Conservation (phyloP, 2,329 filamentous ascomycete genomes). For the Fusarium mexicanum region DNA sequence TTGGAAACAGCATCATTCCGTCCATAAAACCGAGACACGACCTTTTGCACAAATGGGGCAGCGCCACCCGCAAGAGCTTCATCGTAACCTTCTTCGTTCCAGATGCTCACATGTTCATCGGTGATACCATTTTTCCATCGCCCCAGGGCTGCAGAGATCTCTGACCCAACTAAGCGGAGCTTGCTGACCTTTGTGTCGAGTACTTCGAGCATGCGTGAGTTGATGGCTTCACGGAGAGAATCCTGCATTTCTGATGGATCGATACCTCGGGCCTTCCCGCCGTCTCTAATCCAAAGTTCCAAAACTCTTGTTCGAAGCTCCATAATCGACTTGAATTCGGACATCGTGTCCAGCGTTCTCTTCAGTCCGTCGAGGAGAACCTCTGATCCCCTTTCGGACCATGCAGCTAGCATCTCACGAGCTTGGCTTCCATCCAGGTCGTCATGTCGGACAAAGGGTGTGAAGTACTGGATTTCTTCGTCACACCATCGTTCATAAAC, state of each 20-base stretch:
- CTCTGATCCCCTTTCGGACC: constrained; percentile 70
- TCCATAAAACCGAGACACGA: constrained; percentile 77
- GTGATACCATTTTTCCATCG: constrained; percentile 67
- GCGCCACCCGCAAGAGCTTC: constrained; percentile 74
- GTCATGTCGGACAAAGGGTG: constrained; percentile 85
- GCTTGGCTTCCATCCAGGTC: constrained; percentile 72
- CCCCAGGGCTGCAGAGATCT: constrained; percentile 69
- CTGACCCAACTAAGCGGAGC: constrained; percentile 71
- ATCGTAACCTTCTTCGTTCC: constrained; percentile 72
- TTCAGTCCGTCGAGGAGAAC: constrained; percentile 70
- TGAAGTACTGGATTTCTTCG: constrained; percentile 85
- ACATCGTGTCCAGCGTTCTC: constrained; percentile 66
- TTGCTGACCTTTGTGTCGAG: constrained; percentile 71
- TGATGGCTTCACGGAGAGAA: constrained; percentile 74
- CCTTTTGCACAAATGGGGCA: constrained; percentile 71
- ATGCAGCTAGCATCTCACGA: constrained; percentile 68
- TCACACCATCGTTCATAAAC: constrained; percentile 82
- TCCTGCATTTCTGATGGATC: constrained; percentile 75
- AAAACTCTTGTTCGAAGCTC: constrained; percentile 75
- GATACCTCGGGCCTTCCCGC: constrained; percentile 71
- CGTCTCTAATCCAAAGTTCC: constrained; percentile 78
- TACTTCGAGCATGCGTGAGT: constrained; percentile 71
- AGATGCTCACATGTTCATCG: constrained; percentile 66
- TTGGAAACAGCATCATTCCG: constrained; percentile 72
- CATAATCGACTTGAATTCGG: constrained; percentile 75